Evolutionary conservation across 495 filamentous ascomycete genomes (phyloP).

Genomic region (Penicillium desertorum): DNA sequence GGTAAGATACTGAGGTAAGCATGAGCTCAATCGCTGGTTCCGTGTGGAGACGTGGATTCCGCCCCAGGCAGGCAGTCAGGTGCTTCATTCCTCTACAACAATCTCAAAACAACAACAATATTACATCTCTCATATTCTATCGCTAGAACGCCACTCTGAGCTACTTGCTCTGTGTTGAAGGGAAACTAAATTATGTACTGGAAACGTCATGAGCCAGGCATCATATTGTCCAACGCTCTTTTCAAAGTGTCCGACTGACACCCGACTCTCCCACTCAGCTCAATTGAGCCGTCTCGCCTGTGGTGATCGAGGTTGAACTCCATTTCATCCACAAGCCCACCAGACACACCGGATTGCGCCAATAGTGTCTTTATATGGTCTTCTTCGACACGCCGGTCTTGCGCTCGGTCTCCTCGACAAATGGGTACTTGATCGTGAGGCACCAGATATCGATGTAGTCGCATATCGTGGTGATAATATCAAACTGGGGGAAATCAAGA

Average conservation of each 20-base stretch:
- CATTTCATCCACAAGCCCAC: conserved; percentile 12
- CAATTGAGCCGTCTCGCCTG: conserved; percentile 11
- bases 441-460: conserved; percentile 99
- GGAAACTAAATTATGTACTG: conserved; percentile 15
- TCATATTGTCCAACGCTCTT: conserved; percentile 1
- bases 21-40: not conserved
- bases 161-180: conserved; percentile 5
- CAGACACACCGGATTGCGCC: not conserved
- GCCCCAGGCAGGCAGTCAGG: conserved; percentile 23
- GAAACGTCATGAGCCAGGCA: conserved; percentile 12
- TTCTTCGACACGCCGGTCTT: conserved; percentile 36
- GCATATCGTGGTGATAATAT: conserved; percentile 95
- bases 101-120: not conserved
- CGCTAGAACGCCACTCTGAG: conserved; percentile 9
- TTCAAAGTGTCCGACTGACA: not conserved
- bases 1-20: conserved; percentile 7
- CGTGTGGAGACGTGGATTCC: conserved; percentile 3
- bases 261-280: conserved; percentile 15
- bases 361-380: conserved; percentile 20
- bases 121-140: conserved; percentile 14
- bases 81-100: conserved; percentile 16
- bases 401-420: conserved; percentile 32
- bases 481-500: conserved; percentile 47
- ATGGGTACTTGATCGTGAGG: conserved; percentile 81
- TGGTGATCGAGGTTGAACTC: conserved; percentile 26